A percentile compares a stretch with the other conserved stretches of the same genome.
phyloP scores from a whole-genome alignment of 169 alveolate species.

The Eimeria brunetti region DNA sequence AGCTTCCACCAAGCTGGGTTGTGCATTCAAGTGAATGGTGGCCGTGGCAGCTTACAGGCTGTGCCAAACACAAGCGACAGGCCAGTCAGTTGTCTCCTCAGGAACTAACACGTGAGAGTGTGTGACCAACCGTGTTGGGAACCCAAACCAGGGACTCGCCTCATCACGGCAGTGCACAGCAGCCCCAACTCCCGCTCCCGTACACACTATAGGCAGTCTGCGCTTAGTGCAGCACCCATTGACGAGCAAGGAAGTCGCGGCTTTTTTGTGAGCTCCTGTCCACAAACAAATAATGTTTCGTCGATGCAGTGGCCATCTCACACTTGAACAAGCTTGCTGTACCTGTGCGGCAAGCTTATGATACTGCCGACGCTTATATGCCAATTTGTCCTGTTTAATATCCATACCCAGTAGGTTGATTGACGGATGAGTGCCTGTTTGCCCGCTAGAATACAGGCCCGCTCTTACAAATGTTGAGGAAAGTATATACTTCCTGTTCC shows the following conservation, averaged over 20 bases:
- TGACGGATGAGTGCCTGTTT: not conserved
- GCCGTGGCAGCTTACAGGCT: not conserved
- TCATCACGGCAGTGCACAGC: not conserved
- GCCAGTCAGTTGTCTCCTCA: not conserved
- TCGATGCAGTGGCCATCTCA: not conserved
- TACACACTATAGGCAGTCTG: not conserved
- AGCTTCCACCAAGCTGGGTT: too few species aligned
- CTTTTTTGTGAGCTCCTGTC: not conserved
- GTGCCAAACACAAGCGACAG: not conserved
- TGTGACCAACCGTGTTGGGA: not conserved
- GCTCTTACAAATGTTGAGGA: not conserved
- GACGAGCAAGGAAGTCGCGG: not conserved
- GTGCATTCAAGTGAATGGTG: too few species aligned
- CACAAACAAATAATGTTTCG: not conserved
- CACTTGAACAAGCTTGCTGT: not conserved
- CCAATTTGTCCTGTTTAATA: not conserved
- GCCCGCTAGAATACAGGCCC: not conserved
- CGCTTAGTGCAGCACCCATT: not conserved
- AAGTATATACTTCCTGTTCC: not conserved
- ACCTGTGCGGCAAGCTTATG: not conserved
- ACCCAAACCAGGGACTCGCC: not conserved
- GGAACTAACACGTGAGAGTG: not conserved
- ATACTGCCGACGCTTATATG: not conserved
- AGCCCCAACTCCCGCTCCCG: not conserved
- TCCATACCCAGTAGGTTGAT: not conserved